phyloP scores from a whole-genome alignment of 805 yeast genomes.

The Debaryomyces castellii region DNA sequence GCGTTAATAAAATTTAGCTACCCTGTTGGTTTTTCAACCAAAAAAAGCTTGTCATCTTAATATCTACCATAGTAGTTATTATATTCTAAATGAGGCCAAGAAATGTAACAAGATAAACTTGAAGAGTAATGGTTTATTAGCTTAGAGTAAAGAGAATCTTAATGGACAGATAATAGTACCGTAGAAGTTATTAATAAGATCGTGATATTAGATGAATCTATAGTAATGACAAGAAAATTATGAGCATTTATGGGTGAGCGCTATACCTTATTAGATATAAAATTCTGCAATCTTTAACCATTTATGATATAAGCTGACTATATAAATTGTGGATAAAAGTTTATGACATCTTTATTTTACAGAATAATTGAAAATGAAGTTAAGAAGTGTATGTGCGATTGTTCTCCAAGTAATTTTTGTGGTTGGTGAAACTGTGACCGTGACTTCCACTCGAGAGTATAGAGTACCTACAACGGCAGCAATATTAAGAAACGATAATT shows the following conservation, averaged over 20 bases:
- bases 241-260: background rate
- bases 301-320: no score
- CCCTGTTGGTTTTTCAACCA: background rate
- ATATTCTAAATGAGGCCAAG: background rate
- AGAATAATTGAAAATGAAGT: background rate
- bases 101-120: no score
- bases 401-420: background rate
- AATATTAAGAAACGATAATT: background rate
- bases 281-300: background rate
- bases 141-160: no score
- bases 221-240: background rate
- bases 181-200: no score
- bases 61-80: background rate
- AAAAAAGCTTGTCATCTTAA: background rate
- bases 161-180: no score
- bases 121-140: no score
- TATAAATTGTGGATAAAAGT: no score
- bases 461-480: constrained; percentile 1
- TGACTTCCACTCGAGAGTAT: constrained; percentile 7
- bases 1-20: no score
- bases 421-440: constrained; percentile 5
- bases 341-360: no score
- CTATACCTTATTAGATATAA: background rate
- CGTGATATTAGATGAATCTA: no score
- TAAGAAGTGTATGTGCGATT: background rate